Percentiles rank a stretch among this genome's conserved stretches.
These are phyloP conservation scores for Eucalyptus regnans DNA, from an alignment of 345 rosid species.

Conservation along the genomic window DNA sequence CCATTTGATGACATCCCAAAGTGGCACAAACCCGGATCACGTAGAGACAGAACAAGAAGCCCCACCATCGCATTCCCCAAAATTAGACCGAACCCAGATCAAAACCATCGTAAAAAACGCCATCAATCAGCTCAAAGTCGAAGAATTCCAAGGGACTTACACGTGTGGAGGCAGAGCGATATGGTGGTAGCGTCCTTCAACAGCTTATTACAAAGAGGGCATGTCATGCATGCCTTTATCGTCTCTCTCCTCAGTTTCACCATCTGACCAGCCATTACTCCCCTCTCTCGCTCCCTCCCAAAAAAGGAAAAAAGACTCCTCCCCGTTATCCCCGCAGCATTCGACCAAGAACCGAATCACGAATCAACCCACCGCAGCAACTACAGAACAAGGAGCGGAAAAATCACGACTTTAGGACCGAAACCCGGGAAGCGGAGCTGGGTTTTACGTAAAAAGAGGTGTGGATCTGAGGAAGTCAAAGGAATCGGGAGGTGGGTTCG, in stretches of 20 bases:
- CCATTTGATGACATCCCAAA: background rate
- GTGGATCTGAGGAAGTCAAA: background rate
- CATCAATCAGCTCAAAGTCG: background rate
- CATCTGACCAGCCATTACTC: slow-evolving; percentile 27
- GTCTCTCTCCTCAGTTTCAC: slow-evolving; percentile 39
- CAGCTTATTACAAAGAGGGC: slow-evolving; percentile 57
- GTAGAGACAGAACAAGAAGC: background rate
- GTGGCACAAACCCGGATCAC: background rate
- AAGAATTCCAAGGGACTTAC: slow-evolving; percentile 19
- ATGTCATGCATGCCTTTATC: slow-evolving; percentile 62
- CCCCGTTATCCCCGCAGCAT: background rate
- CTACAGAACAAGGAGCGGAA: background rate
- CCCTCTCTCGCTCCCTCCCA: background rate
- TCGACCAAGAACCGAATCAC: background rate
- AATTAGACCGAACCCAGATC: background rate
- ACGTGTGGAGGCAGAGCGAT: slow-evolving; percentile 71
- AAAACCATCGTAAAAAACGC: background rate
- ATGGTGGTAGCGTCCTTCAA: slow-evolving; percentile 64
- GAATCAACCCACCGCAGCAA: background rate
- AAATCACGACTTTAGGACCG: background rate
- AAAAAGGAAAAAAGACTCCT: background rate
- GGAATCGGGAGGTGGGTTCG: background rate
- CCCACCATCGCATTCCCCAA: background rate
- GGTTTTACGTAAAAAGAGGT: background rate
- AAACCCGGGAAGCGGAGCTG: background rate